Conservation (phyloP, 495 filamentous ascomycete species). For the Xylaria grammica region DNA sequence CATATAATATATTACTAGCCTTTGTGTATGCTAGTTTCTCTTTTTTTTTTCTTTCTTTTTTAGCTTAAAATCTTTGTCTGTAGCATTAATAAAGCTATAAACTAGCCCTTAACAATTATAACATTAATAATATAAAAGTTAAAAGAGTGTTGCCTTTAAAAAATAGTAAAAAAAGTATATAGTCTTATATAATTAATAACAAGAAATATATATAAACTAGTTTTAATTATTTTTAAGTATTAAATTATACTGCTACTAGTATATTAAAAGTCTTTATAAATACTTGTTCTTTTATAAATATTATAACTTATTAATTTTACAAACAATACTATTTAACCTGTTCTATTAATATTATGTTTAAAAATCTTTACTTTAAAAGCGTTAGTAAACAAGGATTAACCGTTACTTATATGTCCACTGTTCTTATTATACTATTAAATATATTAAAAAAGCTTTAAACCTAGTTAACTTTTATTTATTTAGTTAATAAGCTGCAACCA, state of each 20-base stretch:
- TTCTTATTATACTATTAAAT: background rate
- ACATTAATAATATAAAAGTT: too few species aligned
- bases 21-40: too few species aligned
- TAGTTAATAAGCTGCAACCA: background rate
- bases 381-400: background rate
- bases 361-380: background rate
- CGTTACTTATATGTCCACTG: background rate
- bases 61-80: too few species aligned
- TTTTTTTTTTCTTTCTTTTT: too few species aligned
- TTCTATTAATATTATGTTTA: background rate
- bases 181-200: background rate
- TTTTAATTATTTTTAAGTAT: background rate
- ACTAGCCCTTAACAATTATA: too few species aligned
- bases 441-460: background rate
- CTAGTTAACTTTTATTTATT: too few species aligned
- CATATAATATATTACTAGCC: too few species aligned
- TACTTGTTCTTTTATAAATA: background rate
- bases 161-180: background rate
- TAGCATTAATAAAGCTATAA: too few species aligned
- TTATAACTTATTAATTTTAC: background rate
- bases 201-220: background rate
- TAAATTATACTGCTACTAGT: background rate
- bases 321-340: background rate
- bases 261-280: background rate
- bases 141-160: background rate